These are phyloP conservation scores for Malbranchea zuffiana DNA, from an alignment of 2,329 filamentous ascomycete genomes.

Conservation along the genomic window DNA sequence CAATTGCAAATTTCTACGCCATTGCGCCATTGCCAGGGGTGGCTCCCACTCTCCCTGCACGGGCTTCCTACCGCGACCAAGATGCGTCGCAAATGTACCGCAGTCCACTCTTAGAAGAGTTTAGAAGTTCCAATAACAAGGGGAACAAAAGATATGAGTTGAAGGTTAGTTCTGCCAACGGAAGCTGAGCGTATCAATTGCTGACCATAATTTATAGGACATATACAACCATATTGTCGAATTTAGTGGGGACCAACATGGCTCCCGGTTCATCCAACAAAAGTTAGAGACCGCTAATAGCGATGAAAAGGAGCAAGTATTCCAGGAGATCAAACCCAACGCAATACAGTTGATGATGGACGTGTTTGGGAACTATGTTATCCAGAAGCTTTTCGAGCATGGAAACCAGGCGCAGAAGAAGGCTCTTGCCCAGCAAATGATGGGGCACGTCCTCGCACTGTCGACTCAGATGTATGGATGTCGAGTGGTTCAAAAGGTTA, in stretches of 20 bases:
- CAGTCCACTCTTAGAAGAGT: conserved; percentile 68
- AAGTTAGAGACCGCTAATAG: conserved; percentile 89
- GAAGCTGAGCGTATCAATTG: neutral
- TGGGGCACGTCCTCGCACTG: conserved; percentile 65
- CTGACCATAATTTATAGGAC: conserved; percentile 42
- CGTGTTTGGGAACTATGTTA: conserved; percentile 96
- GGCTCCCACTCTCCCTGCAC: conserved; percentile 28
- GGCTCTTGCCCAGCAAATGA: conserved; percentile 74
- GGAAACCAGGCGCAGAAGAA: conserved; percentile 91
- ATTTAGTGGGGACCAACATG: conserved; percentile 91
- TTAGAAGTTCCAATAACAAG: conserved; percentile 59
- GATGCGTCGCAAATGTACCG: conserved; percentile 52
- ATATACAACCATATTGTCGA: conserved; percentile 83
- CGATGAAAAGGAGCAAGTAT: conserved; percentile 87
- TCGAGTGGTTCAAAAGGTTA: conserved; percentile 85
- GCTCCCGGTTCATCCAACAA: conserved; percentile 87
- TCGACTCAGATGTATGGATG: conserved; percentile 89
- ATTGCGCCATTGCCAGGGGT: conserved; percentile 24
- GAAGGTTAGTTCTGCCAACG: conserved; percentile 41
- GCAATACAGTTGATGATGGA: conserved; percentile 85
- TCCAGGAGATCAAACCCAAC: conserved; percentile 75
- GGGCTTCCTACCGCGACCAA: conserved; percentile 43
- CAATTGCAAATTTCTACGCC: conserved; percentile 29
- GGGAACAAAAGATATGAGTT: conserved; percentile 67
- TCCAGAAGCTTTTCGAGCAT: conserved; percentile 95